Conservation (phyloP, 2,329 filamentous ascomycete genomes). For the Penicillium sp. region DNA sequence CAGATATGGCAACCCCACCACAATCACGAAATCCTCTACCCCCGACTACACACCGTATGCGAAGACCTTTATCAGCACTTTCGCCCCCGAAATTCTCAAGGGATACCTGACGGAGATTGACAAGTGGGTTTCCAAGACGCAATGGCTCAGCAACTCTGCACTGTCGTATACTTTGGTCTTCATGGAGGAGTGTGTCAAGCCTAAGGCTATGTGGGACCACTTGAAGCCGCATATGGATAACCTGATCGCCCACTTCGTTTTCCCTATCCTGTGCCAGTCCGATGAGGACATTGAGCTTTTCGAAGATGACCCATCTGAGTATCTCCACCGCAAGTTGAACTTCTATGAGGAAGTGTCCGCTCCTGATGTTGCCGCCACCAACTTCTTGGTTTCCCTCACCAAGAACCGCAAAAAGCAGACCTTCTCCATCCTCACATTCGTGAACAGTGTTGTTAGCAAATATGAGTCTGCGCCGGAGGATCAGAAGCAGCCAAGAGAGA, state of each 20-base stretch:
- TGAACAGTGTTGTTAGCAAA: slow-evolving; percentile 87
- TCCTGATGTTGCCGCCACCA: slow-evolving; percentile 89
- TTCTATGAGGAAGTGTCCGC: slow-evolving; percentile 95
- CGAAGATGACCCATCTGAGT: slow-evolving; percentile 87
- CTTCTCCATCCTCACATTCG: slow-evolving; percentile 85
- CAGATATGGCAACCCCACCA: slow-evolving; percentile 81
- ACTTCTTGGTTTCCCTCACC: slow-evolving; percentile 89
- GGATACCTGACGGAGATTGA: slow-evolving; percentile 90
- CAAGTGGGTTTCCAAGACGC: slow-evolving; percentile 89
- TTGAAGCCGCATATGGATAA: slow-evolving; percentile 89
- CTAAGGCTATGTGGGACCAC: slow-evolving; percentile 92
- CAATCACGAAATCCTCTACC: slow-evolving; percentile 62
- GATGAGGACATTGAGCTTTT: slow-evolving; percentile 91
- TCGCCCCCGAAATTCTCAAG: slow-evolving; percentile 92
- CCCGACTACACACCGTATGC: slow-evolving; percentile 73
- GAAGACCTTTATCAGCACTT: slow-evolving; percentile 80
- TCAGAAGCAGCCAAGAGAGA: slow-evolving; percentile 87
- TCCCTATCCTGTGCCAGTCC: slow-evolving; percentile 86
- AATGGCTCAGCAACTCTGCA: slow-evolving; percentile 90
- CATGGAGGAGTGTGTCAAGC: slow-evolving; percentile 92
- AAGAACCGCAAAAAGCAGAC: slow-evolving; percentile 93
- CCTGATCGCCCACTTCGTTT: slow-evolving; percentile 86
- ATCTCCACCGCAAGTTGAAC: slow-evolving; percentile 92
- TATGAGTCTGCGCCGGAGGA: slow-evolving; percentile 77
- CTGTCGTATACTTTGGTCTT: slow-evolving; percentile 90